Evolutionary conservation across 2,329 filamentous ascomycete genomes (phyloP).

Genomic region (Byssochlamys sp.): DNA sequence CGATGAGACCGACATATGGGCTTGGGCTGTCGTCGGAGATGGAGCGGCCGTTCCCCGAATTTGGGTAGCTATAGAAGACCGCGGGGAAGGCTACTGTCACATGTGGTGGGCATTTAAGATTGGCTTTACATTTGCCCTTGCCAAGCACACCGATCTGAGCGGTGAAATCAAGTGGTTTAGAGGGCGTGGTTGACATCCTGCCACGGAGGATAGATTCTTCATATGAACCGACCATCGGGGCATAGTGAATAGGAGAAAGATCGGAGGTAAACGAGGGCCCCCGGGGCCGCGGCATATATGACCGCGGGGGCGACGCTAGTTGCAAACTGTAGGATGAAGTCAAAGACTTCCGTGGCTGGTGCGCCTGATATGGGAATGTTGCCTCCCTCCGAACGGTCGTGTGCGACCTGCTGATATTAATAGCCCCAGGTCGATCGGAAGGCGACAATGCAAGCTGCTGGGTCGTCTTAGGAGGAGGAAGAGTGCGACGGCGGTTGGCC

Average conservation of each 20-base stretch:
- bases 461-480: constrained; percentile 56
- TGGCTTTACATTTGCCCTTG: constrained; percentile 77
- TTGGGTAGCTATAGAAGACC: constrained; percentile 88
- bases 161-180: constrained; percentile 81
- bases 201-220: constrained; percentile 93
- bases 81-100: constrained; percentile 85
- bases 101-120: constrained; percentile 75
- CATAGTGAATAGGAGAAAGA: constrained; percentile 68
- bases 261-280: constrained; percentile 68
- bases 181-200: constrained; percentile 92
- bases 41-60: constrained; percentile 52
- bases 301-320: constrained; percentile 36
- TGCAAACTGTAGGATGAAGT: constrained; percentile 49
- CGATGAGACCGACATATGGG: constrained; percentile 87
- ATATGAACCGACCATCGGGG: constrained; percentile 94
- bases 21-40: constrained; percentile 77
- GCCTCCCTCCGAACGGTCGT: constrained; percentile 49
- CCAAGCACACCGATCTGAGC: constrained; percentile 92
- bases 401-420: constrained; percentile 36
- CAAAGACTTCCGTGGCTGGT: constrained; percentile 67
- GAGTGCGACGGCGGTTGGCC: constrained; percentile 57
- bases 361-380: constrained; percentile 61
- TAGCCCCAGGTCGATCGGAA: constrained; percentile 23
- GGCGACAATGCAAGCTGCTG: constrained; percentile 39
- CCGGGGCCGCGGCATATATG: constrained; percentile 34